Evolutionary conservation across 129 eudicot genomes (phyloP), one percentile per base, ranked within the genome.

Genomic region (Flaveria linearis): DNA sequence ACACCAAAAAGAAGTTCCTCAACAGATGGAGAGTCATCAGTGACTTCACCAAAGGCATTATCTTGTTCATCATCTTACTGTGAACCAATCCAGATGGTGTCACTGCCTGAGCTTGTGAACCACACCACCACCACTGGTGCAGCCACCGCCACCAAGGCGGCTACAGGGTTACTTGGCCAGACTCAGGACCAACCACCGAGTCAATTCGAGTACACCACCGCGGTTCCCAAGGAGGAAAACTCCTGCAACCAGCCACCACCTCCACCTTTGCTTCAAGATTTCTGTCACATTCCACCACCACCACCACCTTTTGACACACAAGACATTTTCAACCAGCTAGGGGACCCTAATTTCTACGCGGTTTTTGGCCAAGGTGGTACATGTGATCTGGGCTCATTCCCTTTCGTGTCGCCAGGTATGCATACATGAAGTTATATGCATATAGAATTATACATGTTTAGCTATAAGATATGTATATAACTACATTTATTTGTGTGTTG

Each of bases 1-100:
- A 96, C 81, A 76, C 82, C 90, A 18, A 88, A 87, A 71, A 66
- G 78, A 15, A 81, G 87, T 84, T 82, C 81, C 50, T 85, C 86
- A 52, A 65, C 85, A 10, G 89, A 87, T 70, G 96, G 82, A 68
- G 90, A 90, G 76, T 63, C 86, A 25, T 71, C 85, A 14, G 68
- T 83, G 13, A 78, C 86, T 1, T 71, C 85, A 23, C 68, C 88
- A 16, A 82, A 83, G 61, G 26, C 89, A 13, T 76, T 80, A 16
- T 80, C 80, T 30, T 83, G 80, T 76, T 82, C 92, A 11, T 80
- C 91, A 2, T 75, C 90, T n/a, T 81, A 77, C 76, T 58, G 71
- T 23, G 78, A 78, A 63, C 80, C 83, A 6, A 74, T 85, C 50
- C 73, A 79, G 18, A 82, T 78, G 83, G 87, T 76, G 73, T 85